Conservation (phyloP, 78 protist species). For the Speleostelium caveatum region DNA sequence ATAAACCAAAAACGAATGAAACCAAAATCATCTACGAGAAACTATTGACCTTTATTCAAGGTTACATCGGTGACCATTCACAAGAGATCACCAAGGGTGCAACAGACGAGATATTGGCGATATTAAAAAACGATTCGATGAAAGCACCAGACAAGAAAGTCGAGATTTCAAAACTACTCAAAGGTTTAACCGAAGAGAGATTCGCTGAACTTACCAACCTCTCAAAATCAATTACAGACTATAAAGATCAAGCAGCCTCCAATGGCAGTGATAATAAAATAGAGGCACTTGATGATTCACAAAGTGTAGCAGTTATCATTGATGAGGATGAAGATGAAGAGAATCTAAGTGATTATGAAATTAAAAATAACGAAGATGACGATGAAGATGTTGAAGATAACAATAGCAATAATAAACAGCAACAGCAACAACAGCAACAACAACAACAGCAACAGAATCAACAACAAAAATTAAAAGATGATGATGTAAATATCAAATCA, state of each 20-base stretch:
- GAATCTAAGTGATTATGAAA: constrained; percentile 16
- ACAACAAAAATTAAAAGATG: too few species aligned
- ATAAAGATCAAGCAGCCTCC: not conserved
- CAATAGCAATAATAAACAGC: constrained; percentile 6
- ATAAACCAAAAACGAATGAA: constrained; percentile 88
- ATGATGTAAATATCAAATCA: not conserved
- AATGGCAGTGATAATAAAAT: not conserved
- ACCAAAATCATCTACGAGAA: constrained; percentile 84
- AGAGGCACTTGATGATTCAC: constrained; percentile 84
- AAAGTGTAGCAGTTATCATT: constrained; percentile 92
- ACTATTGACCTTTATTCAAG: constrained; percentile 66
- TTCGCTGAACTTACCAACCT: constrained; percentile 79
- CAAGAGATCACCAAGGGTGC: constrained; percentile 91
- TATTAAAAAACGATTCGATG: constrained; percentile 84
- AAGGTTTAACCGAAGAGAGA: constrained; percentile 37
- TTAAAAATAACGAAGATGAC: constrained; percentile 31
- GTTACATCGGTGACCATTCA: constrained; percentile 86
- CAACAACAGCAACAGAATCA: too few species aligned
- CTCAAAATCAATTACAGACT: constrained; percentile 88
- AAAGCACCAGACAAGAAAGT: constrained; percentile 67
- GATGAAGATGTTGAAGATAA: constrained; percentile 53
- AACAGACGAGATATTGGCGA: constrained; percentile 93
- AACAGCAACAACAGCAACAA: not conserved
- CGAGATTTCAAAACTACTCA: constrained; percentile 57
- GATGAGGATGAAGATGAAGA: constrained; percentile 86